Evolutionary conservation across 2,329 filamentous ascomycete species (phyloP).

Genomic region (Cercospora sp.): DNA sequence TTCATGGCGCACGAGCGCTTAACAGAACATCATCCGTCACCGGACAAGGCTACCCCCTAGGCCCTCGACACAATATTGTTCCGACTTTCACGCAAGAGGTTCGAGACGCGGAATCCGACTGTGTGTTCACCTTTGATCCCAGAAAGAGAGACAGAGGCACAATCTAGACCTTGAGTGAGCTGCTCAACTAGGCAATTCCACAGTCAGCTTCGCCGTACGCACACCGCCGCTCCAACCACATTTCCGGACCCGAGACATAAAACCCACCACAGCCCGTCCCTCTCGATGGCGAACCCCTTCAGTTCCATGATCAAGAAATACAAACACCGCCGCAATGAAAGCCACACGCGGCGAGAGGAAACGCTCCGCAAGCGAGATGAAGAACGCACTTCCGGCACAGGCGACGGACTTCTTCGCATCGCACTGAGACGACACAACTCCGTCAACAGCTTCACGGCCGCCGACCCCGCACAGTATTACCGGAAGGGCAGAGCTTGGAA

Average conservation of each 20-base stretch:
- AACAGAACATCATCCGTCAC: not conserved
- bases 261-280: not conserved
- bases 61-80: not conserved
- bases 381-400: slow-evolving; percentile 8
- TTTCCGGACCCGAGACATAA: not conserved
- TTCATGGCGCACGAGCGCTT: not conserved
- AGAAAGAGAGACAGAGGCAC: not conserved
- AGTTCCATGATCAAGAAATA: slow-evolving; percentile 11
- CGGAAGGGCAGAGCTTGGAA: slow-evolving; percentile 17
- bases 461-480: slow-evolving; percentile 12
- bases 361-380: slow-evolving; percentile 10
- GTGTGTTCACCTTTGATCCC: not conserved
- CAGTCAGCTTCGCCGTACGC: not conserved
- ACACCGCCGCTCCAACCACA: not conserved
- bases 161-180: not conserved
- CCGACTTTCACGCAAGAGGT: not conserved
- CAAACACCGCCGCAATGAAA: slow-evolving; percentile 2
- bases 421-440: slow-evolving; percentile 13
- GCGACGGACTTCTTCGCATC: slow-evolving; percentile 19
- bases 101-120: not conserved
- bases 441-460: slow-evolving; percentile 19
- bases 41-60: not conserved
- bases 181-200: not conserved
- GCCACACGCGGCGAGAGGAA: slow-evolving; percentile 5
- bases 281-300: slow-evolving; percentile 3